Percentiles rank a stretch among this genome's conserved stretches.
Conservation (phyloP, 257 asterid species). For the Solanum sejunctum region DNA sequence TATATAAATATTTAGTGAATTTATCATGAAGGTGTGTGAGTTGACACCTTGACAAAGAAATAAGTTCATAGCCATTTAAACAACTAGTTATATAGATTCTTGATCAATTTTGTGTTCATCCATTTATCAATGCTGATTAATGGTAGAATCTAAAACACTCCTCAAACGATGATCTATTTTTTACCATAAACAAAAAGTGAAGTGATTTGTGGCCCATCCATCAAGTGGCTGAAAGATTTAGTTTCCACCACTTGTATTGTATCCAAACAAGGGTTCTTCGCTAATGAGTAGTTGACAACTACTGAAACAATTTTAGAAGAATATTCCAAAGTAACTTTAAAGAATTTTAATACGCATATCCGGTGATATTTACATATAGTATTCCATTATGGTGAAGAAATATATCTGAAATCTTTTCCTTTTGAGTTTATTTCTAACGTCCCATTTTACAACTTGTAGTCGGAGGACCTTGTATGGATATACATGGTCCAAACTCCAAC, state of each 20-base stretch:
- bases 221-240: background rate
- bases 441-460: background rate
- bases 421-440: background rate
- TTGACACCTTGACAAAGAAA: background rate
- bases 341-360: background rate
- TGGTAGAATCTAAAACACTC: background rate
- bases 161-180: background rate
- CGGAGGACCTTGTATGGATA: background rate
- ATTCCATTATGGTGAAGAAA: background rate
- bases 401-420: background rate
- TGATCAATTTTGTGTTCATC: background rate
- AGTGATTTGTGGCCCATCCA: background rate
- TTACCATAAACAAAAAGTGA: background rate
- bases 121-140: background rate
- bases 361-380: background rate
- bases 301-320: background rate
- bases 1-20: too few relatives aligned
- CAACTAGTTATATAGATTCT: background rate
- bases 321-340: background rate
- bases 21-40: background rate
- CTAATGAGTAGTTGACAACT: constrained; percentile 1
- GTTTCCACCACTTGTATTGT: background rate
- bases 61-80: background rate
- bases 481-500: background rate
- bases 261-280: background rate